Percentiles rank a stretch among this genome's conserved stretches.
Evolutionary conservation across 2,329 filamentous ascomycete species (phyloP).

Genomic region (Akanthomyces muscarius): DNA sequence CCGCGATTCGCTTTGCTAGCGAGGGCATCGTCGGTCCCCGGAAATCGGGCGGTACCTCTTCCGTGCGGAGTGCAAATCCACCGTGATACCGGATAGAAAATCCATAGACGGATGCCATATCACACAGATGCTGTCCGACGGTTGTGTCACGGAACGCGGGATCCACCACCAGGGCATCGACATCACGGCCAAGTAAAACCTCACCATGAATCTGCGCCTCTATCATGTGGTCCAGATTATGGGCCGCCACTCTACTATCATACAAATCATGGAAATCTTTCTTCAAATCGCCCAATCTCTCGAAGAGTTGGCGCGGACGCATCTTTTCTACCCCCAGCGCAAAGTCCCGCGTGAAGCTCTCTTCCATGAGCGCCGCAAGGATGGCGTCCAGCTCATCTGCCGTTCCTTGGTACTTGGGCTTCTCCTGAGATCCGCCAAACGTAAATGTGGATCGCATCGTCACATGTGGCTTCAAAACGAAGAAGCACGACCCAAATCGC

Average conservation of each 20-base stretch:
- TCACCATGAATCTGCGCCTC: constrained; percentile 23
- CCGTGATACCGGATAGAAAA: constrained; percentile 19
- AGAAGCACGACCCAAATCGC: constrained; percentile 22
- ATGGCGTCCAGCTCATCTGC: constrained; percentile 20
- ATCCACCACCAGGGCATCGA: constrained; percentile 22
- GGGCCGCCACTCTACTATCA: constrained; percentile 7
- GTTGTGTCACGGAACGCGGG: constrained; percentile 19
- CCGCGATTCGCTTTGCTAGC: constrained; percentile 17
- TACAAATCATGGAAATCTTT: too few relatives aligned
- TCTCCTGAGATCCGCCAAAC: constrained; percentile 21
- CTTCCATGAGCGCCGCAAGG: constrained; percentile 21
- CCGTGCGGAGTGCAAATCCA: constrained; percentile 16
- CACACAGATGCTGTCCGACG: constrained; percentile 13
- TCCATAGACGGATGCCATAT: constrained; percentile 17
- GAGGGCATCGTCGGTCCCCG: constrained; percentile 22
- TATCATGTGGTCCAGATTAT: constrained; percentile 22
- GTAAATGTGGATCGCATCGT: constrained; percentile 20
- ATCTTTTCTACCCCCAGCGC: constrained; percentile 17
- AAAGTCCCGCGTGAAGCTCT: constrained; percentile 22
- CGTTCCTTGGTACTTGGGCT: constrained; percentile 20
- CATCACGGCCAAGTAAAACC: constrained; percentile 20
- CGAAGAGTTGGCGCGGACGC: constrained; percentile 16
- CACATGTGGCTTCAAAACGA: constrained; percentile 19
- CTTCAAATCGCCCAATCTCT: neutral
- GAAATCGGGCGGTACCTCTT: constrained; percentile 19